Evolutionary conservation across 2,329 filamentous ascomycete genomes (phyloP), one percentile per base, ranked within the genome.

Genomic region (Albophoma yamanashiensis): DNA sequence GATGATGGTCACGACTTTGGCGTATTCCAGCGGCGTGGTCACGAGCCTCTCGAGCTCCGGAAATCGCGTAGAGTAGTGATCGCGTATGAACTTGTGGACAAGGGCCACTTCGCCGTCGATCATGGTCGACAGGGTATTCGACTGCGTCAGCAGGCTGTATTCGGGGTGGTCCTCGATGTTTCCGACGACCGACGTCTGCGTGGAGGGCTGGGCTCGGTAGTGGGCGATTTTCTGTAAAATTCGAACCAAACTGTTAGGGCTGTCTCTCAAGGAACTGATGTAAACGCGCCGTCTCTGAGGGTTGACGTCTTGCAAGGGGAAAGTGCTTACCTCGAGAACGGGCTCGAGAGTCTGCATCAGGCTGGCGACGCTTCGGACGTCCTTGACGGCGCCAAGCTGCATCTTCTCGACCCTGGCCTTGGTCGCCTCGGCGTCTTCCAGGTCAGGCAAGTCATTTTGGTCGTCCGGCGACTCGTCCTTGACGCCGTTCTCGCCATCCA

Each of bases 51-150:
- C 94, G 47, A 99, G 83, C 74, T 97, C 93, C 0, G 94, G 93
- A 69, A 97, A 99, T 62, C 93, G 86, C 22, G 89, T 82, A 12
- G 92, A 96, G 76, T 99, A 99, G 75, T 97, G 91, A 69, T 99
- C 94, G 69, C 93, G 86, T 62, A 97, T 91, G 73, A 91, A 95
- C 76, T 99, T 99, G 80, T 99, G 94, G 27, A 97, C 90, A 9
- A 94, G 83, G 40, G 89, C 89, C 55, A 97, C 89, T 73, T 97
- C 93, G 70, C 90, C 91, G 66, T 96, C 92, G 66, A 97, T 97
- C 64, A 89, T 89, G 7, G 93, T 95, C 0, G 94, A 96, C 9
- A 96, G 82, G 31, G 88, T 89, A 71, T 96, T 96, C 20, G 92
- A 92, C 71, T 94, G 87, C 40, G 91, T 95, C 61, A 96, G 77